Percentiles rank a stretch among this genome's conserved stretches.
These are phyloP conservation scores for Penicillium riverlandense DNA, from an alignment of 495 filamentous ascomycete genomes.

Conservation along the genomic window DNA sequence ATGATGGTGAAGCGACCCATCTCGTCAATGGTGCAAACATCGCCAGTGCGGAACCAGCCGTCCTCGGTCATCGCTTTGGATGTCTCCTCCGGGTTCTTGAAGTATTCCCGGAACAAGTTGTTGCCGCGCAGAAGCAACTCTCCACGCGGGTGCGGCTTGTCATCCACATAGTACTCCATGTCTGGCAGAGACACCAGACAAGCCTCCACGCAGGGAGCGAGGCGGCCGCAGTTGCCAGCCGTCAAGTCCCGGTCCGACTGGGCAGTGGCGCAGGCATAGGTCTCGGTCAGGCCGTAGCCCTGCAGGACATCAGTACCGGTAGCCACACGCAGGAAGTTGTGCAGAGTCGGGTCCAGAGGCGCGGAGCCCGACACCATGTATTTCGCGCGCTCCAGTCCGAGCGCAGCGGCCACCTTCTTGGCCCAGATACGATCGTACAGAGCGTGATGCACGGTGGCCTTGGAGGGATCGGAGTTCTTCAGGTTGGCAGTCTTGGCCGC, in stretches of 20 bases:
- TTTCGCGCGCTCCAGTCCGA: slow-evolving; percentile 69
- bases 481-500: slow-evolving; percentile 73
- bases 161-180: slow-evolving; percentile 86
- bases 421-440: slow-evolving; percentile 91
- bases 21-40: slow-evolving; percentile 77
- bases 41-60: slow-evolving; percentile 96
- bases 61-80: slow-evolving; percentile 73
- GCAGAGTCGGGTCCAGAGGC: slow-evolving; percentile 79
- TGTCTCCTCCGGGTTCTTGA: slow-evolving; percentile 82
- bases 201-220: slow-evolving; percentile 59
- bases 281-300: slow-evolving; percentile 92
- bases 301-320: slow-evolving; percentile 76
- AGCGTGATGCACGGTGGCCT: slow-evolving; percentile 73
- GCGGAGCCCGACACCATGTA: slow-evolving; percentile 85
- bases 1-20: slow-evolving; percentile 86
- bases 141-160: slow-evolving; percentile 88
- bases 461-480: slow-evolving; percentile 55
- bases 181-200: slow-evolving; percentile 86
- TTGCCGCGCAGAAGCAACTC: slow-evolving; percentile 80
- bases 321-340: slow-evolving; percentile 79
- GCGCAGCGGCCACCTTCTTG: slow-evolving; percentile 72
- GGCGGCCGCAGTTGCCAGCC: slow-evolving; percentile 73
- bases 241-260: slow-evolving; percentile 66
- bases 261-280: slow-evolving; percentile 70
- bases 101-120: slow-evolving; percentile 76